A percentile compares a stretch with the other conserved stretches of the same genome.
phyloP scores from a whole-genome alignment of 257 asterid species.

The Solanum piurae region DNA sequence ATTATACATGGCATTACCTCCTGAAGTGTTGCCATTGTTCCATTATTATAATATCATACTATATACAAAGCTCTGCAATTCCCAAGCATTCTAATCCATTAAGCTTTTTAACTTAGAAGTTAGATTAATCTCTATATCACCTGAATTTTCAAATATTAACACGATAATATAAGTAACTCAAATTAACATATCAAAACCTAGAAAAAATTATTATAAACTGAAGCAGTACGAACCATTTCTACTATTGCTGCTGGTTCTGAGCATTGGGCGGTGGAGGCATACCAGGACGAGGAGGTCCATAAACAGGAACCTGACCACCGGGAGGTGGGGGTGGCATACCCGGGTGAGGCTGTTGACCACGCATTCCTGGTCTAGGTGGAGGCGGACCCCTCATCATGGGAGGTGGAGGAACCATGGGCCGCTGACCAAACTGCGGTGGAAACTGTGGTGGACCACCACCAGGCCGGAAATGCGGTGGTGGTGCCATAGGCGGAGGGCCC shows the following conservation, averaged over 20 bases:
- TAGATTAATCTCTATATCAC: not conserved
- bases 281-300: constrained; percentile 85
- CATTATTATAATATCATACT: not conserved
- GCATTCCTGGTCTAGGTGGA: constrained; percentile 83
- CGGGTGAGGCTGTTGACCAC: constrained; percentile 55
- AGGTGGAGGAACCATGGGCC: constrained; percentile 71
- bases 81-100: not conserved
- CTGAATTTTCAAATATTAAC: not conserved
- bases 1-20: not conserved
- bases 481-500: constrained; percentile 48
- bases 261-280: constrained; percentile 77
- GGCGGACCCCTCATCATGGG: constrained; percentile 83
- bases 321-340: constrained; percentile 71
- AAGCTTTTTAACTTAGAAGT: not conserved
- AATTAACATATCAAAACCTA: not conserved
- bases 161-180: not conserved
- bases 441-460: constrained; percentile 21
- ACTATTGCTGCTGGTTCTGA: constrained; percentile 42
- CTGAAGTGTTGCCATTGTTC: not conserved
- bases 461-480: constrained; percentile 29
- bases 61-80: not conserved
- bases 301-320: constrained; percentile 56
- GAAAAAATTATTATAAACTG: not conserved
- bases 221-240: not conserved
- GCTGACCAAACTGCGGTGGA: constrained; percentile 72